These are phyloP conservation scores for Pilatotrama ljubarskyi DNA, from an alignment of 768 basidiomycete species.

Conservation along the genomic window DNA sequence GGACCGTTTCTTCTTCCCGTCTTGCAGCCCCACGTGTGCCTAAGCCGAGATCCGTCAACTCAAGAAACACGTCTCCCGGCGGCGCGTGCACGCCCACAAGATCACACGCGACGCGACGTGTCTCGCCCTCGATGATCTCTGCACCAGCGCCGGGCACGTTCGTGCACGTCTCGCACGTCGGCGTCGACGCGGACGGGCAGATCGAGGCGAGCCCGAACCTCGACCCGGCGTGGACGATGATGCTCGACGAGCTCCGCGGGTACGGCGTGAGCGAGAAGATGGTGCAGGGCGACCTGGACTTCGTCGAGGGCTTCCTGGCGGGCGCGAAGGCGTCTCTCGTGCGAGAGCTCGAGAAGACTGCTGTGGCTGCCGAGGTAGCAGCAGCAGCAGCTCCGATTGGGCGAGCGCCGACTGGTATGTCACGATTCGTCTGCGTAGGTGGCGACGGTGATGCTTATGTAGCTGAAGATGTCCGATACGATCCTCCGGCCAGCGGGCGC, in stretches of 20 bases:
- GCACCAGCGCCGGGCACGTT: conserved; percentile 60
- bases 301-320: conserved; percentile 35
- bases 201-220: conserved; percentile 56
- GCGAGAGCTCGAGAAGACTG: conserved; percentile 18
- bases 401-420: conserved; percentile 7
- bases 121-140: conserved; percentile 53
- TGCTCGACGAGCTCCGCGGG: conserved; percentile 40
- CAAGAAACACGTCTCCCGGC: neutral
- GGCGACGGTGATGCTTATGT: neutral
- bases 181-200: conserved; percentile 49
- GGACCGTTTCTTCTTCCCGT: neutral
- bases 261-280: conserved; percentile 36
- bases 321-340: conserved; percentile 26
- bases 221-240: conserved; percentile 53
- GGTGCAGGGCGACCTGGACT: conserved; percentile 35
- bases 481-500: neutral
- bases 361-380: neutral
- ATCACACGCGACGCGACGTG: conserved; percentile 6
- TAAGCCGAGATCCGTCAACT: neutral
- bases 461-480: neutral
- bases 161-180: conserved; percentile 66
- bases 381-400: neutral
- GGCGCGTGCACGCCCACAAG: neutral
- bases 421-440: neutral
- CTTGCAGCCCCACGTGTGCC: neutral